A percentile compares a stretch with the other conserved stretches of the same genome.
These are phyloP conservation scores for Phytopythium kandeliae DNA, from an alignment of 352 stramenopile genomes.

Conservation along the genomic window DNA sequence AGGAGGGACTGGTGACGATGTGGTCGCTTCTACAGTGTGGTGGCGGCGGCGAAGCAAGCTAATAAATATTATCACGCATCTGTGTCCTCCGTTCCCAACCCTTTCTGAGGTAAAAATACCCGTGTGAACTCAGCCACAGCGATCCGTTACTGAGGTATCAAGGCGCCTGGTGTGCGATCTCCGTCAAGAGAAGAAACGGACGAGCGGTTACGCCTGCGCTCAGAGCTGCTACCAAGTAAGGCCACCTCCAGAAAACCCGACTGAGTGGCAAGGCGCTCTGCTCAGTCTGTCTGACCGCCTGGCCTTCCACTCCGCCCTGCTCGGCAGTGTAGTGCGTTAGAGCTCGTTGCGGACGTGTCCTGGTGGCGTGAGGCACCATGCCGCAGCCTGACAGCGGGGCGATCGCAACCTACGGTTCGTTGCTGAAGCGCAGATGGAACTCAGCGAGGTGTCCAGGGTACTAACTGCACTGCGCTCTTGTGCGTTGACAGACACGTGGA, in stretches of 20 bases:
- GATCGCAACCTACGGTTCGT: constrained; percentile 3
- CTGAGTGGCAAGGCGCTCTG: background rate
- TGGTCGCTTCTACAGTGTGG: too few species aligned
- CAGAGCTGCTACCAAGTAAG: background rate
- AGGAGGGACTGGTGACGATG: too few species aligned
- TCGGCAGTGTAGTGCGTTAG: background rate
- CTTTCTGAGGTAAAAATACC: background rate
- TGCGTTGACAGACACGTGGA: constrained; percentile 55
- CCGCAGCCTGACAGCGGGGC: background rate
- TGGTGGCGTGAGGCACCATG: background rate
- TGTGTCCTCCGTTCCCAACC: too few species aligned
- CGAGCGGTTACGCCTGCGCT: background rate
- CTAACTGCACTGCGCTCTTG: background rate
- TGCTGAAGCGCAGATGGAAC: background rate
- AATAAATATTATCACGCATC: too few species aligned
- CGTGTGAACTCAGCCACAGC: background rate
- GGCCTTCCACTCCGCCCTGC: background rate
- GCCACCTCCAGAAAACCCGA: constrained; percentile 1
- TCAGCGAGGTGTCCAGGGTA: background rate
- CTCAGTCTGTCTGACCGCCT: background rate
- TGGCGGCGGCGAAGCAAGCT: too few species aligned
- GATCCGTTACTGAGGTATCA: background rate
- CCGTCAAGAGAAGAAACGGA: constrained; percentile 1
- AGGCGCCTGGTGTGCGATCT: too few species aligned
- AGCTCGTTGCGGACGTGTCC: background rate